phyloP scores from a whole-genome alignment of 2,329 filamentous ascomycete species.

The Fusarium circinatum region DNA sequence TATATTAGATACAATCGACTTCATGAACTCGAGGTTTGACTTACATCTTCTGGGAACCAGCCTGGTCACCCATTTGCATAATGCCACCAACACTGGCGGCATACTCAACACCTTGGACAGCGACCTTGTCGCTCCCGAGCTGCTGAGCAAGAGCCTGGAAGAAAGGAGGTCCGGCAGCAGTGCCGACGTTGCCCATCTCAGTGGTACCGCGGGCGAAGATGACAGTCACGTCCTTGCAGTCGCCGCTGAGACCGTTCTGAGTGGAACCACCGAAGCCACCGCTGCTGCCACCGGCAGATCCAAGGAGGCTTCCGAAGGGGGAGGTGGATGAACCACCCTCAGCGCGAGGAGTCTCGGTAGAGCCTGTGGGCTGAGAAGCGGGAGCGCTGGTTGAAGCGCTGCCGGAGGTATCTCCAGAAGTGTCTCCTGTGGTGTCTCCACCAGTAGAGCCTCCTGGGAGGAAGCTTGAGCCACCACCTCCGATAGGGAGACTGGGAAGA shows the following conservation, averaged over 20 bases:
- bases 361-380: not conserved
- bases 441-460: slow-evolving; percentile 1
- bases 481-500: not conserved
- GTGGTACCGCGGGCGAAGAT: slow-evolving; percentile 68
- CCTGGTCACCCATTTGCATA: slow-evolving; percentile 56
- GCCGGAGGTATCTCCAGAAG: not conserved
- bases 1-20: not conserved
- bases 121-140: slow-evolving; percentile 56
- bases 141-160: slow-evolving; percentile 55
- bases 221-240: slow-evolving; percentile 55
- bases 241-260: slow-evolving; percentile 39
- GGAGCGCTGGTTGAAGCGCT: not conserved
- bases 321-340: not conserved
- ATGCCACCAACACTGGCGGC: slow-evolving; percentile 58
- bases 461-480: not conserved
- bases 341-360: not conserved
- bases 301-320: not conserved
- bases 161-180: slow-evolving; percentile 60
- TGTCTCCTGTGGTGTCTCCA: not conserved
- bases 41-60: slow-evolving; percentile 59
- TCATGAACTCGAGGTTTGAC: slow-evolving; percentile 25
- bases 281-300: slow-evolving; percentile 1
- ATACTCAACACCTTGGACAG: slow-evolving; percentile 66
- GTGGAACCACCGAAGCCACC: slow-evolving; percentile 28
- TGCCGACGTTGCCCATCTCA: slow-evolving; percentile 63